phyloP scores from a whole-genome alignment of 208 protist genomes.

The Acanthamoeba lenticulata region DNA sequence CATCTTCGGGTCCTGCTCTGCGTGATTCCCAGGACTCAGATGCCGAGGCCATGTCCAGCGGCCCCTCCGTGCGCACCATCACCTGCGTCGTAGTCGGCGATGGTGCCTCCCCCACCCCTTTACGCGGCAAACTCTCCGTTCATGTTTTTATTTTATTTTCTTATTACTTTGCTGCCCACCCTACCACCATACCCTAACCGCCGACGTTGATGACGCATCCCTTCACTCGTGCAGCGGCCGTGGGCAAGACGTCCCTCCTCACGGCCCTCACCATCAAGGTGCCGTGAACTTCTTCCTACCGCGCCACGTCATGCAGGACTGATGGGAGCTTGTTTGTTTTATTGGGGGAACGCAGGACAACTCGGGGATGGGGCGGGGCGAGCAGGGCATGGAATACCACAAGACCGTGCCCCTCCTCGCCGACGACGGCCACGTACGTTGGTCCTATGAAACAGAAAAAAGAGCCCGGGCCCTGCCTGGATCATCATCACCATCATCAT shows the following conservation, averaged over 20 bases:
- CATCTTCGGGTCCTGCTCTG: neutral
- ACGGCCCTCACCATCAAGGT: slow-evolving; percentile 60
- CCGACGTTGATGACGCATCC: neutral
- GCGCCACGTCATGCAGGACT: neutral
- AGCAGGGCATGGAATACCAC: slow-evolving; percentile 27
- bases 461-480: neutral
- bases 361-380: slow-evolving; percentile 13
- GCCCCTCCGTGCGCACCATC: slow-evolving; percentile 12
- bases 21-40: slow-evolving; percentile 1
- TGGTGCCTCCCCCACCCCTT: neutral
- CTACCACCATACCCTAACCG: too few relatives aligned
- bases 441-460: too few relatives aligned
- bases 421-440: neutral
- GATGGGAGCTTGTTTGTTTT: neutral
- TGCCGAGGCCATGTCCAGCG: neutral
- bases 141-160: neutral
- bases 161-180: neutral
- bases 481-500: too few relatives aligned
- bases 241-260: slow-evolving; percentile 63
- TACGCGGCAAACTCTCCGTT: neutral
- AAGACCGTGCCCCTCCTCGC: slow-evolving; percentile 2
- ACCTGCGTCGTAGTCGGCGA: slow-evolving; percentile 60
- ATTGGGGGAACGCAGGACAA: neutral
- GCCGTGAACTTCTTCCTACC: neutral
- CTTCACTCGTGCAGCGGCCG: slow-evolving; percentile 27